A percentile compares a stretch with the other conserved stretches of the same genome.
These are phyloP conservation scores for Takashimella koratensis DNA, from an alignment of 1,284 basidiomycete genomes.

Conservation along the genomic window DNA sequence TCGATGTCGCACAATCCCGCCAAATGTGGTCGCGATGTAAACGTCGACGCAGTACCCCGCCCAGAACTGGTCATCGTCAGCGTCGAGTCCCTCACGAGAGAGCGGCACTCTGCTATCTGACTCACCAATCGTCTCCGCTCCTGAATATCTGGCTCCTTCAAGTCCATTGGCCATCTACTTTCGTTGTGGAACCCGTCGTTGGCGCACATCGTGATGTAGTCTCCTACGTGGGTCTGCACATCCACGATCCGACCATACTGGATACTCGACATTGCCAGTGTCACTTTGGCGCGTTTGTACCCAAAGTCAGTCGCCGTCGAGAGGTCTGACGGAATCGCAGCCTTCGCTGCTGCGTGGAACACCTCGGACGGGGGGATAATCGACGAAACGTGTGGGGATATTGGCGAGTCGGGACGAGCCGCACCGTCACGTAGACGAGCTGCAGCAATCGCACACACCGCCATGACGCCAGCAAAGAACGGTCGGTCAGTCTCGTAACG, in stretches of 20 bases:
- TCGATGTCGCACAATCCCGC: constrained; percentile 37
- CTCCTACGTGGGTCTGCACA: constrained; percentile 32
- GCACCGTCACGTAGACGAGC: constrained; percentile 44
- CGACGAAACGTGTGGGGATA: constrained; percentile 3
- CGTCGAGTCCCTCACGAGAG: background rate
- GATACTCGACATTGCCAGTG: constrained; percentile 35
- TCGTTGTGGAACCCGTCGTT: constrained; percentile 43
- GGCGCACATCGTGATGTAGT: constrained; percentile 37
- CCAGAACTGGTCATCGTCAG: constrained; percentile 36
- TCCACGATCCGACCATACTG: constrained; percentile 34
- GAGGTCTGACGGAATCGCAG: constrained; percentile 23
- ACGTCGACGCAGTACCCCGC: constrained; percentile 42
- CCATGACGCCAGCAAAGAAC: constrained; percentile 36
- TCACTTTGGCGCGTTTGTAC: constrained; percentile 31
- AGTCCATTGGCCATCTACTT: constrained; percentile 33
- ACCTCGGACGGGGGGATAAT: constrained; percentile 19
- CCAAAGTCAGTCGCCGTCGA: constrained; percentile 24
- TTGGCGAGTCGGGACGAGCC: constrained; percentile 1
- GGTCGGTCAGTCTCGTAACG: constrained; percentile 33
- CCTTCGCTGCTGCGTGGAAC: constrained; percentile 26
- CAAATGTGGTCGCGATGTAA: constrained; percentile 41
- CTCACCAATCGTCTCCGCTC: constrained; percentile 42
- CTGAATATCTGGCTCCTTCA: constrained; percentile 36
- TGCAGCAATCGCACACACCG: constrained; percentile 39
- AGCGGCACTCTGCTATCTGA: background rate